Conservation (phyloP, 495 filamentous ascomycete species). For the Neurospora tetrasperma region DNA sequence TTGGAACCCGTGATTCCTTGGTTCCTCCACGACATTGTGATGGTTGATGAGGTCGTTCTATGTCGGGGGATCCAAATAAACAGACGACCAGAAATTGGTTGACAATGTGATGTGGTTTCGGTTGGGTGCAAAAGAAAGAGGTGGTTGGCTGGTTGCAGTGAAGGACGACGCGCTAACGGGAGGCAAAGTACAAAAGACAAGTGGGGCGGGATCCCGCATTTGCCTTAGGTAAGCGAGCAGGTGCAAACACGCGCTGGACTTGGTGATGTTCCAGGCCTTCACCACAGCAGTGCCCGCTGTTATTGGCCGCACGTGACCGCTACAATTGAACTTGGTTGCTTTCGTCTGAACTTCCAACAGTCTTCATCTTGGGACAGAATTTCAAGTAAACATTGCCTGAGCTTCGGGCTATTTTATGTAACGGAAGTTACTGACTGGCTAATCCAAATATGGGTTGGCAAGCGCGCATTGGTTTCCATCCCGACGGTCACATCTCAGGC, state of each 20-base stretch:
- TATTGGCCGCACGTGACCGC: background rate
- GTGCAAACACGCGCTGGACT: background rate
- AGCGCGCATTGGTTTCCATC: background rate
- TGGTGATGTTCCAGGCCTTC: background rate
- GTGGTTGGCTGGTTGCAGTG: background rate
- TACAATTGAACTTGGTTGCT: background rate
- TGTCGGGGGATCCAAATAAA: background rate
- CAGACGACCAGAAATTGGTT: background rate
- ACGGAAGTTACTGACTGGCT: background rate
- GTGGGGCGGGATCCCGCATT: background rate
- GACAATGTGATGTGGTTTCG: background rate
- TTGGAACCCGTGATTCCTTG: conserved; percentile 98
- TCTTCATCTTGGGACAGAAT: background rate
- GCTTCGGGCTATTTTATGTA: background rate
- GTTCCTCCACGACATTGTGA: conserved; percentile 78
- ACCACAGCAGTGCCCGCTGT: background rate
- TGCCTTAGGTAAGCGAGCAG: background rate
- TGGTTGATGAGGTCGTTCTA: background rate
- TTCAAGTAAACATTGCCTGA: background rate
- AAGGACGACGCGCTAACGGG: conserved; percentile 11
- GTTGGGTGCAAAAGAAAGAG: background rate
- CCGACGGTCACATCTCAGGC: background rate
- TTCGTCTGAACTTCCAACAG: background rate
- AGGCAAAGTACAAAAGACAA: background rate
- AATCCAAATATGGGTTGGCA: background rate